Percentiles rank a stretch among this genome's conserved stretches.
These are phyloP conservation scores for Phytopythium cucurbitacearum DNA, from an alignment of 352 stramenopile genomes.

Conservation along the genomic window DNA sequence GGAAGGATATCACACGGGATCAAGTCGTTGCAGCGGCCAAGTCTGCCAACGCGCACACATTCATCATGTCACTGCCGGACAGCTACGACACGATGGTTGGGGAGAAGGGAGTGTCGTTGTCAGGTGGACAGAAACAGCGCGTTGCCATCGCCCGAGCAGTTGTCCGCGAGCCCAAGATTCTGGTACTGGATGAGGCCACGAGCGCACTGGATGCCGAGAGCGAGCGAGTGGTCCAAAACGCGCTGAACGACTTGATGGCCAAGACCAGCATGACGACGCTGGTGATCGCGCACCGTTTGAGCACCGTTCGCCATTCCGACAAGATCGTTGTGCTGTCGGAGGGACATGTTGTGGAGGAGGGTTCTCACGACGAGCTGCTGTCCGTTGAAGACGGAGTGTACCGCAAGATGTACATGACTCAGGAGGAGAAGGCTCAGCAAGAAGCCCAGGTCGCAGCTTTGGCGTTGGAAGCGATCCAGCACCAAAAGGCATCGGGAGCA, in stretches of 20 bases:
- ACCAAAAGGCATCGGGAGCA: not conserved
- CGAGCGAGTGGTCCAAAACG: constrained; percentile 39
- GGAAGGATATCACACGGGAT: constrained; percentile 28
- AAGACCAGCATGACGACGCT: constrained; percentile 52
- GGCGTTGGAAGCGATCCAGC: constrained; percentile 4
- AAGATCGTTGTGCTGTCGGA: constrained; percentile 32
- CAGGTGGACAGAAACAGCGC: constrained; percentile 32
- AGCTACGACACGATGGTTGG: constrained; percentile 62
- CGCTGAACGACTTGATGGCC: constrained; percentile 24
- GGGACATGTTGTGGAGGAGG: constrained; percentile 25
- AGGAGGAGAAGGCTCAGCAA: constrained; percentile 20
- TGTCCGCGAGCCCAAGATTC: constrained; percentile 13
- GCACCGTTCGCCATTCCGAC: constrained; percentile 39
- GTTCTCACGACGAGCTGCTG: constrained; percentile 27
- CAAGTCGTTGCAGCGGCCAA: constrained; percentile 74
- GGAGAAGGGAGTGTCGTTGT: constrained; percentile 28
- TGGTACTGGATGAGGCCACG: constrained; percentile 25
- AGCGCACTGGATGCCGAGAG: constrained; percentile 20
- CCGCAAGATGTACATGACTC: constrained; percentile 26
- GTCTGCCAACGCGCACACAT: constrained; percentile 27
- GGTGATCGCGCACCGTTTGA: constrained; percentile 48
- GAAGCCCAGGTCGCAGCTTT: constrained; percentile 11
- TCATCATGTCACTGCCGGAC: constrained; percentile 77
- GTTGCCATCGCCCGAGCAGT: constrained; percentile 25
- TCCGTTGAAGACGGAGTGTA: constrained; percentile 49